Base-by-base conservation (phyloP, 2,329 filamentous ascomycete genomes). In the Ceratocystis cubensis region DNA sequence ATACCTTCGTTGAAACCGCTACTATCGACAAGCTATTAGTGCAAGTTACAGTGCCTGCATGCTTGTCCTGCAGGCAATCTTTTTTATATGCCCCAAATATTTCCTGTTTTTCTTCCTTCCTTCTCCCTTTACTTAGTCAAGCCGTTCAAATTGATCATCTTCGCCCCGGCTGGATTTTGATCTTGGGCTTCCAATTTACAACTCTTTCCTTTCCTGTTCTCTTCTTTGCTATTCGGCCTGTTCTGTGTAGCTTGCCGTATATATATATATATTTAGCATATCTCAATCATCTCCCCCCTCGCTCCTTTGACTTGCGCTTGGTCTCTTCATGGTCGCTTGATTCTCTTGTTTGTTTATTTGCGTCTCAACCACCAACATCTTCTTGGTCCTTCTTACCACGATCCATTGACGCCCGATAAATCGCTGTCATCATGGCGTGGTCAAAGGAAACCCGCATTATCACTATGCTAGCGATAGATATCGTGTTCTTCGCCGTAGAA, bases 391-490 rank as follows among this genome's bases (percentile, higher is more conserved):
- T 30, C n/a, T 17, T n/a, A 37, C 17, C 28, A 22, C 17, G n/a
- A 53, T 37, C 56, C 15, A 28, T 53, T 53, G 48, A 28, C 48
- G 13, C 3, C 25, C 3, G 5, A 8, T 5, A 15, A 37, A 5
- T 7, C 56, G 17, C 28, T 4, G 56, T 15, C 66, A 48, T 61
- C 48, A 95, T 96, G 91, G 88, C 83, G 70, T 88, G 93, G 82
- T 95, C 92, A 73, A 99, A 99, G 77, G 89, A 88, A 71, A 90
- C 88, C 72, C 87, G 93, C 75, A 97, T 99, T 75, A 84, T 89
- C 77, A 88, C 96, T 75, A 89, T 99, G 82, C 85, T 99, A 75
- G 88, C 80, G 70, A 96, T 99, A 73, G 93, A 97, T 77, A 82
- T 86, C 64, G 81, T 83, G 50, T 99, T 99, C 79, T 96, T 99